These are phyloP conservation scores for Neoboletus subvelutipes DNA, from an alignment of 768 basidiomycete genomes.

Conservation along the genomic window DNA sequence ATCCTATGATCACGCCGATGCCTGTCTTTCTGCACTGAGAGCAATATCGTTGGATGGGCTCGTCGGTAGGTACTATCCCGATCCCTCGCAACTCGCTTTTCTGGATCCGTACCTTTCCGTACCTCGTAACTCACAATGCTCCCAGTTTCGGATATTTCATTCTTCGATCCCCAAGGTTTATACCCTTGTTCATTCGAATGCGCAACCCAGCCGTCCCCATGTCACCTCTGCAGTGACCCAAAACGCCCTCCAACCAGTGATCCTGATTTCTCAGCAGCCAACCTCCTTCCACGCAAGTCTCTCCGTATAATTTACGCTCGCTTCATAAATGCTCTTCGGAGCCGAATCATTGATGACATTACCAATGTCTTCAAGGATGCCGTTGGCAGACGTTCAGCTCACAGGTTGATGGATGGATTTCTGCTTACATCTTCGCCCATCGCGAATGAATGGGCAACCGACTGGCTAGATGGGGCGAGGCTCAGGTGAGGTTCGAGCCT, in stretches of 20 bases:
- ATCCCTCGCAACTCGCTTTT: background rate
- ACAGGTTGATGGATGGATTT: constrained; percentile 61
- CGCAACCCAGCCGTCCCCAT: constrained; percentile 39
- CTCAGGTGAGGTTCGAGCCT: constrained; percentile 40
- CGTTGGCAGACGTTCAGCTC: constrained; percentile 36
- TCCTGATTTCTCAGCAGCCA: constrained; percentile 31
- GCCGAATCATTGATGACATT: constrained; percentile 50
- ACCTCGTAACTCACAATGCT: constrained; percentile 9
- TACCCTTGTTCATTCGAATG: constrained; percentile 56
- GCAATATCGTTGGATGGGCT: constrained; percentile 49
- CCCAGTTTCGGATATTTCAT: constrained; percentile 42
- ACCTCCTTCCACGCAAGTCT: constrained; percentile 46
- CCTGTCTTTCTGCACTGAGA: constrained; percentile 35
- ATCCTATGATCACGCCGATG: constrained; percentile 32
- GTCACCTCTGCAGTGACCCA: constrained; percentile 36
- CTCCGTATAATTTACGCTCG: constrained; percentile 40
- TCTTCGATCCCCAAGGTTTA: constrained; percentile 48
- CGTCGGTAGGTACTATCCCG: constrained; percentile 41
- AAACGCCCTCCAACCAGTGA: constrained; percentile 15
- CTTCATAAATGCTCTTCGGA: constrained; percentile 67
- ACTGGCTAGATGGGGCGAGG: constrained; percentile 57
- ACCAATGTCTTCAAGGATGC: constrained; percentile 39
- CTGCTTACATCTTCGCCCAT: constrained; percentile 48
- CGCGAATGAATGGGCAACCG: constrained; percentile 59
- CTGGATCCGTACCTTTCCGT: constrained; percentile 4